Conservation (phyloP, 2,329 filamentous ascomycete species). For the Cadophora sp. region DNA sequence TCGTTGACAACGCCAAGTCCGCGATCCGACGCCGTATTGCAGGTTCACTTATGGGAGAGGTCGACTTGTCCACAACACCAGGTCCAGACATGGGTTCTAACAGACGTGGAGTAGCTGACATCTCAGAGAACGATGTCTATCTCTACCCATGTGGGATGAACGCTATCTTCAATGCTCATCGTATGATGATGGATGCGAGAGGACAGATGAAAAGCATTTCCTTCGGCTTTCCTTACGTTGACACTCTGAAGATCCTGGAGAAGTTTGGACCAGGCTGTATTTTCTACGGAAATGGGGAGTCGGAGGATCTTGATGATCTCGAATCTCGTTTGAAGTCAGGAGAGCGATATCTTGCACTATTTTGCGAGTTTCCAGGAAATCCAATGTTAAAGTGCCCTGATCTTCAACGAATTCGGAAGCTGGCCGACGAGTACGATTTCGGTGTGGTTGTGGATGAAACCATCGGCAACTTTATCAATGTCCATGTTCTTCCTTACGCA, state of each 20-base stretch:
- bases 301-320: conserved; percentile 82
- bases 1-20: conserved; percentile 81
- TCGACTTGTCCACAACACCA: conserved; percentile 67
- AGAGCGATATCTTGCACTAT: conserved; percentile 81
- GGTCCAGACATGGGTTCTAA: conserved; percentile 56
- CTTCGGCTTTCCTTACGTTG: conserved; percentile 97
- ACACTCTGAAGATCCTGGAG: conserved; percentile 92
- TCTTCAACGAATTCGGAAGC: conserved; percentile 75
- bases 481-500: conserved; percentile 87
- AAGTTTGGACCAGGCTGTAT: conserved; percentile 91
- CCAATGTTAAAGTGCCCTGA: conserved; percentile 87
- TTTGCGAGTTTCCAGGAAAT: conserved; percentile 95
- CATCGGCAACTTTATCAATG: conserved; percentile 94
- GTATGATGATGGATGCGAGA: conserved; percentile 69
- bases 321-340: conserved; percentile 74
- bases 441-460: conserved; percentile 94
- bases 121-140: conserved; percentile 87
- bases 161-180: conserved; percentile 89
- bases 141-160: conserved; percentile 93
- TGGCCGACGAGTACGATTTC: conserved; percentile 88
- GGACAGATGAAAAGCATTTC: conserved; percentile 78
- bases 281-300: conserved; percentile 85
- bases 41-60: conserved; percentile 77
- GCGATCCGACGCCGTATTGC: conserved; percentile 89
- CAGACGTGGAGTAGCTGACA: conserved; percentile 63